phyloP scores from a whole-genome alignment of 768 basidiomycete genomes.

The Leccinum fibrillosum region DNA sequence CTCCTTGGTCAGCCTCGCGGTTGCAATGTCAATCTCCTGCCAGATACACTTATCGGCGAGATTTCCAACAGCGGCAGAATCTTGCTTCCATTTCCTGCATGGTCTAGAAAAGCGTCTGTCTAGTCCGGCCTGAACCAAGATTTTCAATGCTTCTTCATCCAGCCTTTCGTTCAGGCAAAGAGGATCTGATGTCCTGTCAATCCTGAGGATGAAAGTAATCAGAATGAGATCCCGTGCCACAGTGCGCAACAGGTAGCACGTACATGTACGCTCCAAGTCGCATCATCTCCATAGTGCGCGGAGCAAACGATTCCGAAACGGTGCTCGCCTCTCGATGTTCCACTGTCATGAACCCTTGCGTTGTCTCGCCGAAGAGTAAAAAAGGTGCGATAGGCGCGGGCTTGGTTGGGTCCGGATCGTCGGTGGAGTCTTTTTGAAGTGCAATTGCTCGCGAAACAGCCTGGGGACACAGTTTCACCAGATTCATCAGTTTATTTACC shows the following conservation, averaged over 20 bases:
- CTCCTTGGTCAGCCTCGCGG: constrained; percentile 2
- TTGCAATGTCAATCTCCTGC: not conserved
- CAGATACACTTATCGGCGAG: not conserved
- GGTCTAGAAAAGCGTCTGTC: constrained; percentile 20
- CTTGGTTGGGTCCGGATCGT: constrained; percentile 5
- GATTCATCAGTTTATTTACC: constrained; percentile 38
- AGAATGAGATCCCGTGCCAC: not conserved
- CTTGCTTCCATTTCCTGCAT: constrained; percentile 25
- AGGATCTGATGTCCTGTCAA: constrained; percentile 19
- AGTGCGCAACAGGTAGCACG: not conserved
- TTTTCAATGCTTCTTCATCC: constrained; percentile 22
- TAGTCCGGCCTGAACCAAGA: constrained; percentile 30
- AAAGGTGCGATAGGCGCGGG: constrained; percentile 18
- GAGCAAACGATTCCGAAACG: not conserved
- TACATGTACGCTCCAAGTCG: constrained; percentile 22
- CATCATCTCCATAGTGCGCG: not conserved
- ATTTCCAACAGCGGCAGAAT: constrained; percentile 1
- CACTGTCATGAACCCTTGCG: constrained; percentile 39
- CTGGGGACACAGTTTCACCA: not conserved
- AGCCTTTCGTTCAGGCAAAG: constrained; percentile 25
- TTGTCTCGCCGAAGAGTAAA: constrained; percentile 39
- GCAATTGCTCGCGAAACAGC: constrained; percentile 11
- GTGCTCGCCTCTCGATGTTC: constrained; percentile 16
- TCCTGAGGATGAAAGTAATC: not conserved
- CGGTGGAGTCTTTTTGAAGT: constrained; percentile 5